These are phyloP conservation scores for Platanthera zijinensis DNA, from an alignment of 106 monocot genomes.

Conservation along the genomic window DNA sequence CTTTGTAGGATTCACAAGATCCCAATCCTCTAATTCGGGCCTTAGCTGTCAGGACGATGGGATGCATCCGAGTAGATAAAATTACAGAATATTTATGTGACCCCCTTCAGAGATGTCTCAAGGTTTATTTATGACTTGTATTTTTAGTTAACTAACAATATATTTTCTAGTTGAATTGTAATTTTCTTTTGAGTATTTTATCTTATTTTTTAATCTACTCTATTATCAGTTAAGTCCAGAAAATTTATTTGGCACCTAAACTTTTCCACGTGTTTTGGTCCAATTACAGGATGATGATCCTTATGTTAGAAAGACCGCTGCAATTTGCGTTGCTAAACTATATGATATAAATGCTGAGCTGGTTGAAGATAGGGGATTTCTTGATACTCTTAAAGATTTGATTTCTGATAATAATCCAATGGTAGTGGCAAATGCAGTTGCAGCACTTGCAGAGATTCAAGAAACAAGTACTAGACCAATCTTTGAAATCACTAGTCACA, in stretches of 20 bases:
- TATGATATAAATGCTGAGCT: constrained; percentile 99
- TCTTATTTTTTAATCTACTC: background rate
- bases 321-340: constrained; percentile 94
- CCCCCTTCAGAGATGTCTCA: constrained; percentile 98
- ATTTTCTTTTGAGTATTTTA: background rate
- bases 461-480: constrained; percentile 71
- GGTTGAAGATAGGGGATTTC: constrained; percentile 94
- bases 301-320: constrained; percentile 95
- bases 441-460: constrained; percentile 97
- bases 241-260: background rate
- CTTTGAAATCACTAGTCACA: constrained; percentile 92
- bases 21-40: constrained; percentile 98
- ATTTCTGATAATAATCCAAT: constrained; percentile 99
- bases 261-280: constrained; percentile 1
- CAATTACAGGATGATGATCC: constrained; percentile 90
- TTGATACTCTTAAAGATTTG: constrained; percentile 88
- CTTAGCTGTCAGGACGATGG: constrained; percentile 97
- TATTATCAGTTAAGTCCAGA: constrained; percentile 2
- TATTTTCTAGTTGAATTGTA: background rate
- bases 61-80: constrained; percentile 98
- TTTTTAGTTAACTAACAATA: background rate
- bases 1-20: constrained; percentile 92
- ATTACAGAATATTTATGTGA: constrained; percentile 98
- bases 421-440: constrained; percentile 99
- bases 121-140: constrained; percentile 34